phyloP scores from a whole-genome alignment of 2,329 filamentous ascomycete genomes.

The Cordyceps tenuipes region DNA sequence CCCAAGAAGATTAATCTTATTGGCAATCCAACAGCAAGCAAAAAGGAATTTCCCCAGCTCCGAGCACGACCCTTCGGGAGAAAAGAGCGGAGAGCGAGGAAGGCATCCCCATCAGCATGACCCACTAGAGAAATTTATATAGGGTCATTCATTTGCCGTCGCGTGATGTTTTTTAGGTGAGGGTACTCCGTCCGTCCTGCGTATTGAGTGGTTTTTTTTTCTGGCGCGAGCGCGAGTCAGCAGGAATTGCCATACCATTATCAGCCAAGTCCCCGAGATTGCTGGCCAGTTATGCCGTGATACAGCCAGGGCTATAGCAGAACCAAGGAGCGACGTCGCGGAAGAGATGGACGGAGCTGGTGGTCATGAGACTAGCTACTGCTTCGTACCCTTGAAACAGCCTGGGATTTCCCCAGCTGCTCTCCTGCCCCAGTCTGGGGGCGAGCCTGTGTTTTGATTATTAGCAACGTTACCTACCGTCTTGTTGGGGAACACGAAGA shows the following conservation, averaged over 20 bases:
- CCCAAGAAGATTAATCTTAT: background rate
- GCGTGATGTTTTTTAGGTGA: background rate
- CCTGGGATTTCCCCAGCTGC: background rate
- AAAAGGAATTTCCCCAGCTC: background rate
- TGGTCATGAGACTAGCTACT: background rate
- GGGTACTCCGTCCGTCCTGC: too few species aligned
- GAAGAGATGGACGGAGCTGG: background rate
- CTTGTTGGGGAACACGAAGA: too few species aligned
- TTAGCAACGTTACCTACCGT: too few species aligned
- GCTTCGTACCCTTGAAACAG: background rate
- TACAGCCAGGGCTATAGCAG: background rate
- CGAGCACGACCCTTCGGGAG: background rate
- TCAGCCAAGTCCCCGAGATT: background rate
- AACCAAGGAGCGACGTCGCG: background rate
- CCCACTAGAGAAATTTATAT: slow-evolving; percentile 3
- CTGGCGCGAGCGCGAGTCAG: background rate
- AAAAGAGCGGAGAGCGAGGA: background rate
- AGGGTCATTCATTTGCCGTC: slow-evolving; percentile 1
- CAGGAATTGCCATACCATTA: background rate
- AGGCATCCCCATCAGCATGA: background rate
- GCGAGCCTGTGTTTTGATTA: too few species aligned
- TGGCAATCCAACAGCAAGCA: background rate
- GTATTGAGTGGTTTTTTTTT: background rate
- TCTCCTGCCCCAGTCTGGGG: background rate
- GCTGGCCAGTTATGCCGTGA: background rate